phyloP scores from a whole-genome alignment of 2,329 filamentous ascomycete genomes.

The Remersonia thermophila region DNA sequence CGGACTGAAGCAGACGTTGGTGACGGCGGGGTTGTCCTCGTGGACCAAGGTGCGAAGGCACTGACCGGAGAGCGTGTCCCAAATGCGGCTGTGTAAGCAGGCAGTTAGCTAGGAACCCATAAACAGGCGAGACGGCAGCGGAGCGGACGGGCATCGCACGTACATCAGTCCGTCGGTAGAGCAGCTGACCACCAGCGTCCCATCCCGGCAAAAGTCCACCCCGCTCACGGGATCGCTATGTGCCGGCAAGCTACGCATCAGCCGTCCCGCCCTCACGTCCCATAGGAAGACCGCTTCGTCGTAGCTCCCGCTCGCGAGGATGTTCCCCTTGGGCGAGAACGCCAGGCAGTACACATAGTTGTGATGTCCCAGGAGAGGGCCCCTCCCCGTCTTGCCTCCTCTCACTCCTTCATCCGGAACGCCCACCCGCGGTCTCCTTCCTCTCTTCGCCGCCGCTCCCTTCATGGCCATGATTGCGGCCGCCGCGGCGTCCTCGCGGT shows the following conservation, averaged over 20 bases:
- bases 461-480: constrained; percentile 7
- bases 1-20: constrained; percentile 80
- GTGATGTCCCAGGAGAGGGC: constrained; percentile 70
- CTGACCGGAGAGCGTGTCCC: constrained; percentile 91
- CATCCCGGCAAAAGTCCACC: constrained; percentile 86
- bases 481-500: constrained; percentile 3
- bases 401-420: constrained; percentile 7
- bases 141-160: constrained; percentile 23
- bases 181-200: constrained; percentile 83
- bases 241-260: constrained; percentile 85
- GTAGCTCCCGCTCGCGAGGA: constrained; percentile 87
- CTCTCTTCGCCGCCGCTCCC: constrained; percentile 4
- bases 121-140: too few species aligned
- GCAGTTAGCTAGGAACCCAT: too few species aligned
- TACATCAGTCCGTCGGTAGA: constrained; percentile 81
- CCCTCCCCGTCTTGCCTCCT: constrained; percentile 27
- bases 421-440: constrained; percentile 2
- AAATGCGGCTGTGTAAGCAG: constrained; percentile 54
- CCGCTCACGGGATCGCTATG: constrained; percentile 91
- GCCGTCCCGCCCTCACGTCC: constrained; percentile 77
- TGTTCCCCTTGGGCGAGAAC: constrained; percentile 97
- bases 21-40: constrained; percentile 86
- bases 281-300: constrained; percentile 95
- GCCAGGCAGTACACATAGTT: constrained; percentile 92
- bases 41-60: constrained; percentile 90